Evolutionary conservation across 1,284 basidiomycete species (phyloP).

Genomic region (Cryptococcus sp.): DNA sequence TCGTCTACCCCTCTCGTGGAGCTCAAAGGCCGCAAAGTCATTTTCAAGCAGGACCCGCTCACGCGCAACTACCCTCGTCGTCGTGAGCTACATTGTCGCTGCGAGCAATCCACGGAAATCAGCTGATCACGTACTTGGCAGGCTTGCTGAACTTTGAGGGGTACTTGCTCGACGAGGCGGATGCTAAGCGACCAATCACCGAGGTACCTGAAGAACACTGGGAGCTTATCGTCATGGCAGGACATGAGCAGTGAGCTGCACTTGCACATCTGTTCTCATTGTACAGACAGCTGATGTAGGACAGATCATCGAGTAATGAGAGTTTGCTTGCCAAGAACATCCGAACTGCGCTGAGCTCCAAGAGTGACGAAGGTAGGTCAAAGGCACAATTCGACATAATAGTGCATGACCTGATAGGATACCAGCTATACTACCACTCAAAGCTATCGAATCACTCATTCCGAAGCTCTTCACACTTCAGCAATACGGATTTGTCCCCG

Average conservation of each 20-base stretch:
- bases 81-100: constrained; percentile 23
- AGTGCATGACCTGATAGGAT: not conserved
- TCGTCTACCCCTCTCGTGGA: constrained; percentile 23
- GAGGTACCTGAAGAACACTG: constrained; percentile 38
- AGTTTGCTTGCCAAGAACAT: constrained; percentile 37
- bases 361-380: constrained; percentile 24
- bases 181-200: constrained; percentile 22
- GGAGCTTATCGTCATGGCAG: constrained; percentile 37
- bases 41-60: constrained; percentile 31
- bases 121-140: constrained; percentile 4
- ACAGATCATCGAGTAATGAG: constrained; percentile 32
- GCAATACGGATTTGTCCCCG: constrained; percentile 40
- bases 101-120: not conserved
- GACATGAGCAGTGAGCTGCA: constrained; percentile 43
- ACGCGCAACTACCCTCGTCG: constrained; percentile 24
- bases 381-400: too few relatives aligned
- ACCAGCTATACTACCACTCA: constrained; percentile 26
- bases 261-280: not conserved
- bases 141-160: constrained; percentile 27
- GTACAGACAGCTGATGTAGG: constrained; percentile 4
- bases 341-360: constrained; percentile 22
- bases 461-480: constrained; percentile 35
- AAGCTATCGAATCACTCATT: constrained; percentile 29
- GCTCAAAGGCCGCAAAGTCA: constrained; percentile 34
- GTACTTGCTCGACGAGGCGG: constrained; percentile 35